Evolutionary conservation across 352 stramenopile species (phyloP), one percentile per base, ranked within the genome.

Genomic region (Phytophthora aleatoria): DNA sequence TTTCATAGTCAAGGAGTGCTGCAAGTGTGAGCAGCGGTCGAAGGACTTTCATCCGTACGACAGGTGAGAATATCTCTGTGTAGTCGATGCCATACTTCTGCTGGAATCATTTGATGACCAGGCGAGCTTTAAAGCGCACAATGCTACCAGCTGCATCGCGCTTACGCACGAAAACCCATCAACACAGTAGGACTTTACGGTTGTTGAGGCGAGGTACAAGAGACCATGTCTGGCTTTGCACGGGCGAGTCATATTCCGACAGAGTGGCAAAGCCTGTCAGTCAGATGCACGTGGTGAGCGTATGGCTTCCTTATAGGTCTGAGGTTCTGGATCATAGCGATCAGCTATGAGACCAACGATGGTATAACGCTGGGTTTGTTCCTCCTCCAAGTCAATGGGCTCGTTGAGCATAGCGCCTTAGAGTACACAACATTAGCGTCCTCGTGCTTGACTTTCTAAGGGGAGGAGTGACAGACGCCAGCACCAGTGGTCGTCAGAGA

Each of bases 31-130:
- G 52, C n/a, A 60, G 41, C 11, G 52, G 41, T 52, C 42, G 16
- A 20, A 54, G 51, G 42, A 61, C 16, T 61, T 61, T 30, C 20
- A 53, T 61, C 6, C 43, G 28, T 3, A 61, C 15, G 33, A 47
- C 43, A 35, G 43, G 12, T 28, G 43, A 53, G 20, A 53, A 61
- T 24, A 48, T 53, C 7, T 61, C 31, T 16, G 11, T 48, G 24
- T 53, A 53, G 7, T 45, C 39, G 7, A 45, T 45, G 35, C 39
- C 39, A 45, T 45, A 45, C 7, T 27, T 45, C 7, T 27, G 13
- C 13, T 26, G 39, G 13, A 27, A 45, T 27, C 13, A 2, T 26
- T 45, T 45, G 7, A 45, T 45, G 39, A 45, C 39, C 11, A 41
- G 35, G 12, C 35, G 35, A 41, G 11, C 35, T 41, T 41, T 41